A percentile compares a stretch with the other conserved stretches of the same genome.
These are phyloP conservation scores for Mycena sp. DNA, from an alignment of 1,284 basidiomycete species.

Conservation along the genomic window DNA sequence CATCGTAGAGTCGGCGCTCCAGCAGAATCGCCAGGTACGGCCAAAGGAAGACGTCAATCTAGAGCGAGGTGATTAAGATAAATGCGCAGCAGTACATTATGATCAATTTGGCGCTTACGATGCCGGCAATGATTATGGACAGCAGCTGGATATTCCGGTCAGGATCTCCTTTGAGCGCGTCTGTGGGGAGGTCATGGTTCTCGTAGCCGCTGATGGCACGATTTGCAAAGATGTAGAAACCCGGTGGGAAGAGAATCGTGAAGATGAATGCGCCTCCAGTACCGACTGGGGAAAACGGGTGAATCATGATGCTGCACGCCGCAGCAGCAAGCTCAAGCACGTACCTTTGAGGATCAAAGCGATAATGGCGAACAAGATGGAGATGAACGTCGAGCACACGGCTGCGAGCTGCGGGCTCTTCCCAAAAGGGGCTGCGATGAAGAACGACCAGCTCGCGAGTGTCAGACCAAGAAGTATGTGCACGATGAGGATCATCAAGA, in stretches of 20 bases:
- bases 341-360: constrained; percentile 61
- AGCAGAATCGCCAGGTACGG: constrained; percentile 67
- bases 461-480: constrained; percentile 75
- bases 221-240: constrained; percentile 79
- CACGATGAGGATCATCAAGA: constrained; percentile 68
- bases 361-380: constrained; percentile 75
- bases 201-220: constrained; percentile 76
- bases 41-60: constrained; percentile 80
- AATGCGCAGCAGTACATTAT: neutral
- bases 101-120: constrained; percentile 53
- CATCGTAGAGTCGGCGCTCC: constrained; percentile 72
- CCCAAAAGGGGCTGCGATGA: constrained; percentile 73
- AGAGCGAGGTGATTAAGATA: neutral
- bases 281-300: constrained; percentile 38
- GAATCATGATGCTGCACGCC: neutral
- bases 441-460: constrained; percentile 76
- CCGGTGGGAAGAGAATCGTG: constrained; percentile 77
- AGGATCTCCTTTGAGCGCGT: constrained; percentile 65
- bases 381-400: constrained; percentile 70
- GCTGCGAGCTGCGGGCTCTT: constrained; percentile 81
- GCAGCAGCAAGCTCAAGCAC: neutral
- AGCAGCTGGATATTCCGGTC: constrained; percentile 65
- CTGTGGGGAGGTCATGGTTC: constrained; percentile 59
- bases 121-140: constrained; percentile 68
- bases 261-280: constrained; percentile 66